Evolutionary conservation across 768 basidiomycete genomes (phyloP).

Genomic region (Mycena latifolia): DNA sequence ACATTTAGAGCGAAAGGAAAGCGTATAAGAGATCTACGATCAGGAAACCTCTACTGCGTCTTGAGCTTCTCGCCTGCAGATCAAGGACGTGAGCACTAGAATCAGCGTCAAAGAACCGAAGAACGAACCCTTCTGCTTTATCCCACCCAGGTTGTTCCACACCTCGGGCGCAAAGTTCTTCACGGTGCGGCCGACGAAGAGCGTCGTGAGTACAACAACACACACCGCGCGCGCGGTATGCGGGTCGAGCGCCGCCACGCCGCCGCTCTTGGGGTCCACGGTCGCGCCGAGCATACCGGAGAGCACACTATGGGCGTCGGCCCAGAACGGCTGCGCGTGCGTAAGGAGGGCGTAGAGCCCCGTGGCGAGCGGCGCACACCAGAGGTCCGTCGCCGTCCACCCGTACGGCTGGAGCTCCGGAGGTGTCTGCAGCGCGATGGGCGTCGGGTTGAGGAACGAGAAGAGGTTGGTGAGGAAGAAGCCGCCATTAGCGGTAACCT

Average conservation of each 20-base stretch:
- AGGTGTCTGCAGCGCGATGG: constrained; percentile 79
- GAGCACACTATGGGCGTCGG: constrained; percentile 64
- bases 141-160: background rate
- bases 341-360: constrained; percentile 86
- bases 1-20: background rate
- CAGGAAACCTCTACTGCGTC: background rate
- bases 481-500: constrained; percentile 83
- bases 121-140: constrained; percentile 27
- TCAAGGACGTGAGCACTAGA: background rate
- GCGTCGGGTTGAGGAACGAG: constrained; percentile 80
- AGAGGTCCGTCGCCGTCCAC: constrained; percentile 88
- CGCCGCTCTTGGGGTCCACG: constrained; percentile 30
- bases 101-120: background rate
- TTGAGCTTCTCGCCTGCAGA: constrained; percentile 27
- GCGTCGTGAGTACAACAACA: constrained; percentile 68
- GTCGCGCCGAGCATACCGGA: constrained; percentile 57
- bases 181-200: constrained; percentile 75
- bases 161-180: constrained; percentile 66
- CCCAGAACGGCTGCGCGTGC: constrained; percentile 90
- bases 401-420: constrained; percentile 85
- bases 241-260: constrained; percentile 65
- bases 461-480: constrained; percentile 84
- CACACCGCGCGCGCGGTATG: constrained; percentile 80
- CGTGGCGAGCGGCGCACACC: constrained; percentile 86
- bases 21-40: background rate